Conservation (phyloP, 2,329 filamentous ascomycete species). For the Colletotrichum truncatum region DNA sequence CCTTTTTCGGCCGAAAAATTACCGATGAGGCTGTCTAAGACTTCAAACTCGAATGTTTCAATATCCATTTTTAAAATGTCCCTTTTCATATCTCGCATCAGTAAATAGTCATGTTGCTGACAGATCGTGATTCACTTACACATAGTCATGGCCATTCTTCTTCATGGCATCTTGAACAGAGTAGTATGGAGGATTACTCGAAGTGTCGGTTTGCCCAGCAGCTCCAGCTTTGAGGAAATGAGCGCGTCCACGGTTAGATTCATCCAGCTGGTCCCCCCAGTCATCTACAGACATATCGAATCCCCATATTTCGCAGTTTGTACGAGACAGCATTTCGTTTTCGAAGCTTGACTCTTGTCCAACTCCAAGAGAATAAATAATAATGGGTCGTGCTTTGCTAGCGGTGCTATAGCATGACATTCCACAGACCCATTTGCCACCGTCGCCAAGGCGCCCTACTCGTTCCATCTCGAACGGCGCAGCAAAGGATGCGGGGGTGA, state of each 20-base stretch:
- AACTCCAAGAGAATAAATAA: conserved; percentile 49
- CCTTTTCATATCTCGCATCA: conserved; percentile 27
- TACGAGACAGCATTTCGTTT: conserved; percentile 45
- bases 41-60: conserved; percentile 44
- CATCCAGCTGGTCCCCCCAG: conserved; percentile 39
- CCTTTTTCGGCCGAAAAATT: too few relatives aligned
- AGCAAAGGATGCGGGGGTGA: conserved; percentile 45
- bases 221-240: conserved; percentile 44
- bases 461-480: conserved; percentile 50
- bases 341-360: conserved; percentile 47
- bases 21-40: conserved; percentile 37
- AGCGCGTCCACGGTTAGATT: conserved; percentile 33
- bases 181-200: conserved; percentile 38
- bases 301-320: conserved; percentile 45
- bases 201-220: conserved; percentile 36
- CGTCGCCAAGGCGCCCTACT: conserved; percentile 47
- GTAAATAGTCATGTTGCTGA: too few relatives aligned
- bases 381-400: conserved; percentile 31
- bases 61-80: conserved; percentile 51
- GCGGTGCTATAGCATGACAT: conserved; percentile 43
- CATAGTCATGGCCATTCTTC: conserved; percentile 45
- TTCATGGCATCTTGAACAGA: conserved; percentile 46
- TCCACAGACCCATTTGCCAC: conserved; percentile 52
- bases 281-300: conserved; percentile 46
- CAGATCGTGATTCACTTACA: too few relatives aligned